Conservation (phyloP, 2,329 filamentous ascomycete genomes). For the Trichophyton benhamiae region DNA sequence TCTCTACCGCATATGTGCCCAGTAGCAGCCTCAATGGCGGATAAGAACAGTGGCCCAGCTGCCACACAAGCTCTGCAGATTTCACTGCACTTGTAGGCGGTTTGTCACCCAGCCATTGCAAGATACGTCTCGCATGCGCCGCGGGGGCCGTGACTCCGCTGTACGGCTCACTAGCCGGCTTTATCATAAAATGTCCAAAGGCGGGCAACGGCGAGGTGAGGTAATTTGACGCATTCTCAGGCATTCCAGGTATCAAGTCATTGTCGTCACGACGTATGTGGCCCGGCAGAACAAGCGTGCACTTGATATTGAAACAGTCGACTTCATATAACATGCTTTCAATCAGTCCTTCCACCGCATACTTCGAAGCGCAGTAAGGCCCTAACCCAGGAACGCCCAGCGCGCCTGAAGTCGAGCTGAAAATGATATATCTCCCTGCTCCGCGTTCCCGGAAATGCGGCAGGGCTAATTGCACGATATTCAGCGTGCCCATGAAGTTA, state of each 20-base stretch:
- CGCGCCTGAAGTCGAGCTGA: conserved; percentile 82
- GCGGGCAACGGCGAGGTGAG: conserved; percentile 50
- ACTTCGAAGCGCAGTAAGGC: conserved; percentile 93
- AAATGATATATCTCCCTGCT: conserved; percentile 77
- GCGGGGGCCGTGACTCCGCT: conserved; percentile 65
- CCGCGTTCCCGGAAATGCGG: conserved; percentile 73
- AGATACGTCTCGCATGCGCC: conserved; percentile 76
- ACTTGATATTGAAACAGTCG: conserved; percentile 82
- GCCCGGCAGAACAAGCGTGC: conserved; percentile 82
- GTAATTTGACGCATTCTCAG: conserved; percentile 15
- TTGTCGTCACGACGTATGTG: conserved; percentile 72
- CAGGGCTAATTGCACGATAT: conserved; percentile 80
- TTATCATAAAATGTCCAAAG: conserved; percentile 88
- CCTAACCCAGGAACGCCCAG: conserved; percentile 88
- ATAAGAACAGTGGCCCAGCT: conserved; percentile 87
- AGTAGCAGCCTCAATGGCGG: conserved; percentile 77
- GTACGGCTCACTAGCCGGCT: conserved; percentile 72
- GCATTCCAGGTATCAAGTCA: conserved; percentile 15
- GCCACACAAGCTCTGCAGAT: conserved; percentile 86
- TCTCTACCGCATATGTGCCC: conserved; percentile 90
- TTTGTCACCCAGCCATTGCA: conserved; percentile 86
- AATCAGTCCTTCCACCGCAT: conserved; percentile 87
- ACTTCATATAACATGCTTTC: conserved; percentile 96
- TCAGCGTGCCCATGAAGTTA: conserved; percentile 89
- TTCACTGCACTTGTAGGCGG: conserved; percentile 89